phyloP scores from a whole-genome alignment of 805 yeast genomes.

The Lipomyces japonicus region DNA sequence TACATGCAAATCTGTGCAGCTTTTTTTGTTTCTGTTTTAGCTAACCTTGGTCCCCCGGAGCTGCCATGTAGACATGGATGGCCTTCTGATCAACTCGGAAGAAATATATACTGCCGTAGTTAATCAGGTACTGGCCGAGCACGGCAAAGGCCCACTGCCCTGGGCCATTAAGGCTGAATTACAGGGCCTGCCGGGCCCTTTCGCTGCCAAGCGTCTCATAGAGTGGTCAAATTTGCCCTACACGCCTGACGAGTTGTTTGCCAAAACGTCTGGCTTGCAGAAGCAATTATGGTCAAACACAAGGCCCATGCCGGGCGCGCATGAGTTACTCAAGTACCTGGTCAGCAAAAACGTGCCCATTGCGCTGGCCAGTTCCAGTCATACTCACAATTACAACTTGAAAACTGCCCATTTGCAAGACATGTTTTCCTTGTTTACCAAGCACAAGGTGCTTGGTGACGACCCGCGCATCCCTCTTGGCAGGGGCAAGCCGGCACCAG shows the following conservation, averaged over 20 bases:
- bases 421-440: conserved; percentile 61
- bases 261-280: conserved; percentile 53
- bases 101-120: conserved; percentile 81
- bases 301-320: conserved; percentile 78
- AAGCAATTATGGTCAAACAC: conserved; percentile 57
- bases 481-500: conserved; percentile 90
- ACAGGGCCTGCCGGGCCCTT: conserved; percentile 89
- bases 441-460: conserved; percentile 80
- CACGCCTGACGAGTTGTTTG: conserved; percentile 61
- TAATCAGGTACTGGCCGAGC: conserved; percentile 59
- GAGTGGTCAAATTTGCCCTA: conserved; percentile 64
- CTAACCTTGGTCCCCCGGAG: neutral
- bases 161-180: conserved; percentile 87
- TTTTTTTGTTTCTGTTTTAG: conserved; percentile 20
- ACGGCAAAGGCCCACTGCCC: conserved; percentile 72
- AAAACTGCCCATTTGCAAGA: conserved; percentile 68
- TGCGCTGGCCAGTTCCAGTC: conserved; percentile 88
- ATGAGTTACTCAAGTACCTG: conserved; percentile 58
- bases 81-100: conserved; percentile 86
- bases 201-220: conserved; percentile 46
- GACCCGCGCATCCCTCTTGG: conserved; percentile 78
- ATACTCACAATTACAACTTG: conserved; percentile 52
- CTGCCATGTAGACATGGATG: conserved; percentile 73
- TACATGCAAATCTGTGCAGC: conserved; percentile 27
- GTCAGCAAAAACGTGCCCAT: conserved; percentile 59